A percentile compares a stretch with the other conserved stretches of the same genome.
These are phyloP conservation scores for Linderina pennispora DNA, from an alignment of 192 early-diverging fungal species.

Conservation along the genomic window DNA sequence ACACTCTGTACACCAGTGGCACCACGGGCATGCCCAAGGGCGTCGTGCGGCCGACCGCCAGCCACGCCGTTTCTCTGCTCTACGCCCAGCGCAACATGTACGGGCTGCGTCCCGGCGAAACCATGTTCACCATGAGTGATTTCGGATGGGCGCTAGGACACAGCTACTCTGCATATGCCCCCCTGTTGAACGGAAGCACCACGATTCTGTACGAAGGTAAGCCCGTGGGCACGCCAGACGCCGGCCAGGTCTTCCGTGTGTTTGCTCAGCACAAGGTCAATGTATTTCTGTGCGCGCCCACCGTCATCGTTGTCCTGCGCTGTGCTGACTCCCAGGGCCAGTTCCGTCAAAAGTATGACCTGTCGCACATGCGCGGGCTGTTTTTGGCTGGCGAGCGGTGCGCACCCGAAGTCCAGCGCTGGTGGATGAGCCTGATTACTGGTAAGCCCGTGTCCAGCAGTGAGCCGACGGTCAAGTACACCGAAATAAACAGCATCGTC, in stretches of 20 bases:
- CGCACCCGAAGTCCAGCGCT: slow-evolving; percentile 69
- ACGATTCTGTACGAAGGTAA: slow-evolving; percentile 85
- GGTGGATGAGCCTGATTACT: slow-evolving; percentile 44
- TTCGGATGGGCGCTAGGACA: slow-evolving; percentile 89
- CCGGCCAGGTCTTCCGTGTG: slow-evolving; percentile 75
- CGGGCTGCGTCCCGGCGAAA: slow-evolving; percentile 65
- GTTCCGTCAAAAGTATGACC: slow-evolving; percentile 52
- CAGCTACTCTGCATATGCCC: slow-evolving; percentile 76
- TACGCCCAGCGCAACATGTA: slow-evolving; percentile 71
- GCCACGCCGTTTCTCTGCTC: slow-evolving; percentile 64
- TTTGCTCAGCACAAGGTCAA: slow-evolving; percentile 70
- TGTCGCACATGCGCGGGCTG: slow-evolving; percentile 56
- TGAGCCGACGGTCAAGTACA: slow-evolving; percentile 4
- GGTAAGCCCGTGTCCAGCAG: slow-evolving; percentile 11
- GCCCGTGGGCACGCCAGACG: slow-evolving; percentile 73
- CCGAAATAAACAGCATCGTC: slow-evolving; percentile 46
- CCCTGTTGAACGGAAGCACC: slow-evolving; percentile 67
- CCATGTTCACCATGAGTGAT: slow-evolving; percentile 76
- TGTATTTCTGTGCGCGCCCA: slow-evolving; percentile 78
- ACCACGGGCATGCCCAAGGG: slow-evolving; percentile 80
- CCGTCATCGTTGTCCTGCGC: slow-evolving; percentile 74
- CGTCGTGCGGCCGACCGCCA: slow-evolving; percentile 47
- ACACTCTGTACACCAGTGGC: slow-evolving; percentile 75
- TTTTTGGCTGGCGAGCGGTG: slow-evolving; percentile 81
- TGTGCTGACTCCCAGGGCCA: slow-evolving; percentile 68